Conservation (phyloP, 164 flowering plant species). For the Annona squamosa region DNA sequence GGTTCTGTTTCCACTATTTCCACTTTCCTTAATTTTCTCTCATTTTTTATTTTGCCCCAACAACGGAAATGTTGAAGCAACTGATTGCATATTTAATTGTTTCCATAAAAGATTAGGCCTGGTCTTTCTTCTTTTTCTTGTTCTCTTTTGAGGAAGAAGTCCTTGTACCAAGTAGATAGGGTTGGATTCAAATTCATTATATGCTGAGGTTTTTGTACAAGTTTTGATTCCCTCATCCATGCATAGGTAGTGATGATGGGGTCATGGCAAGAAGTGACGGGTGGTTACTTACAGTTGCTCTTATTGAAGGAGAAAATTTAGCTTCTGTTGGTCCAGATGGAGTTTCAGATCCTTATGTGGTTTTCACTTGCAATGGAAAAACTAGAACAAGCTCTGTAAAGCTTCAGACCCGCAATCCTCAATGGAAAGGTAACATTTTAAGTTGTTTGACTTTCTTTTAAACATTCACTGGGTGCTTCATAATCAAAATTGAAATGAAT, state of each 20-base stretch:
- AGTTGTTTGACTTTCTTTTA: neutral
- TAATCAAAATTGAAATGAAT: neutral
- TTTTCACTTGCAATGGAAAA: conserved; percentile 71
- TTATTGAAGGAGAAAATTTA: conserved; percentile 60
- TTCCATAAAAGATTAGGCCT: no score
- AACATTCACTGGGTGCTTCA: neutral
- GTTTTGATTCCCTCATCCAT: neutral
- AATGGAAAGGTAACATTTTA: conserved; percentile 55
- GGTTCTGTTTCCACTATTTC: no score
- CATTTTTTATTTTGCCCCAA: no score
- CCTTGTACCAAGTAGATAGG: no score
- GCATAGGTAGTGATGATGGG: conserved; percentile 64
- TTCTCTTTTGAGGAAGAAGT: no score
- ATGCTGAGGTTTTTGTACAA: no score
- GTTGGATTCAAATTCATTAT: no score
- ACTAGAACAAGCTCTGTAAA: conserved; percentile 79
- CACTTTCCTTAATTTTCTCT: no score
- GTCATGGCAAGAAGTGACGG: conserved; percentile 73
- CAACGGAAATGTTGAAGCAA: no score
- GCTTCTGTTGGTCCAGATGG: conserved; percentile 39
- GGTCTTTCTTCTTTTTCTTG: no score
- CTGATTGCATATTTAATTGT: no score
- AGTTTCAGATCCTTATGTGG: conserved; percentile 65
- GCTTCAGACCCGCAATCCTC: conserved; percentile 67
- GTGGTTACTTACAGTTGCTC: conserved; percentile 89